Evolutionary conservation across 768 basidiomycete genomes (phyloP).

Genomic region (Tricholoma flavovirens): DNA sequence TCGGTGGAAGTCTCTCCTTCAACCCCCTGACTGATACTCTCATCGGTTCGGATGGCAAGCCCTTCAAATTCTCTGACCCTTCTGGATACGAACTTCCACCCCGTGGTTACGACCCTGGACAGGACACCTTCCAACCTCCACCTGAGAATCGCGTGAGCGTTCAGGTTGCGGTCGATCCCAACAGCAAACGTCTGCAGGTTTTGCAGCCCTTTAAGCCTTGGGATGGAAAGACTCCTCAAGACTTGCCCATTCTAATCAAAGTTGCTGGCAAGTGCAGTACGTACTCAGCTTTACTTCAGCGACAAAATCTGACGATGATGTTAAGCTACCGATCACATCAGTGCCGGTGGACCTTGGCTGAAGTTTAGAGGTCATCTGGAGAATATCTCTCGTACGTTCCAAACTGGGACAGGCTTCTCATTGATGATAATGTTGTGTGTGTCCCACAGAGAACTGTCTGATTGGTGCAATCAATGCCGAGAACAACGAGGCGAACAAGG

Average conservation of each 20-base stretch:
- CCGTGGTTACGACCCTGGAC: slow-evolving; percentile 91
- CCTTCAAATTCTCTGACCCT: slow-evolving; percentile 95
- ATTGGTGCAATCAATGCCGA: slow-evolving; percentile 96
- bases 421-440: slow-evolving; percentile 4
- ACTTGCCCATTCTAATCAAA: slow-evolving; percentile 95
- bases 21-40: slow-evolving; percentile 94
- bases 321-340: slow-evolving; percentile 86
- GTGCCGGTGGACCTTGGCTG: slow-evolving; percentile 98
- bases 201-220: slow-evolving; percentile 85
- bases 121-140: slow-evolving; percentile 96
- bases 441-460: slow-evolving; percentile 83
- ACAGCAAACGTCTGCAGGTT: slow-evolving; percentile 86
- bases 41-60: slow-evolving; percentile 85
- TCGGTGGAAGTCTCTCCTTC: slow-evolving; percentile 91
- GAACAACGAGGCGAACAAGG: slow-evolving; percentile 93
- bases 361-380: slow-evolving; percentile 99
- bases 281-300: slow-evolving; percentile 24
- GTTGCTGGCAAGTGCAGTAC: slow-evolving; percentile 97
- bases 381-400: slow-evolving; percentile 84
- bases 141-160: slow-evolving; percentile 81
- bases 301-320: slow-evolving; percentile 1
- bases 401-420: not conserved
- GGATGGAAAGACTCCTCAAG: slow-evolving; percentile 88
- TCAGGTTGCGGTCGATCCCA: slow-evolving; percentile 78
- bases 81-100: slow-evolving; percentile 90